Evolutionary conservation across 257 asterid species (phyloP).

Genomic region (Rehmannia glutinosa): DNA sequence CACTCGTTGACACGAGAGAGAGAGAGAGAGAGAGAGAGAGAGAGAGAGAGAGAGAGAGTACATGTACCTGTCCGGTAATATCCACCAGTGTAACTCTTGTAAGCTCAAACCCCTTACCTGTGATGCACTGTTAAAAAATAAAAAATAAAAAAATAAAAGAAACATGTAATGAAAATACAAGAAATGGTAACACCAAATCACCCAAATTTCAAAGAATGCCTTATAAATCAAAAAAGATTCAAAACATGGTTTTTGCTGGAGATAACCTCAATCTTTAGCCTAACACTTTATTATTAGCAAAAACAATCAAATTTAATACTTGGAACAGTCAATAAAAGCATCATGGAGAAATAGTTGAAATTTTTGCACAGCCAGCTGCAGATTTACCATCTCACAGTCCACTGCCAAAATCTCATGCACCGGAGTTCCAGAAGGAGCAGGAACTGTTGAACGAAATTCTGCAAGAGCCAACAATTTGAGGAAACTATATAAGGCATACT

Average conservation of each 20-base stretch:
- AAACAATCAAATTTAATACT: not conserved
- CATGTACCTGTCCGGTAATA: conserved; percentile 63
- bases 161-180: not conserved
- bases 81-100: conserved; percentile 86
- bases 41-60: conserved; percentile 4
- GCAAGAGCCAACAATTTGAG: conserved; percentile 27
- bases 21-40: conserved; percentile 2
- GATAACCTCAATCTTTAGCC: conserved; percentile 1
- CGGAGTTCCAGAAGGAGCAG: conserved; percentile 74
- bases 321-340: not conserved
- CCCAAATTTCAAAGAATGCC: not conserved
- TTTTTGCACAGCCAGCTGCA: not conserved
- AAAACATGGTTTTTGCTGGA: not conserved
- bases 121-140: conserved; percentile 64
- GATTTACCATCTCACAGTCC: conserved; percentile 95
- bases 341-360: conserved; percentile 3
- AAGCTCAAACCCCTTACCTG: conserved; percentile 84
- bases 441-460: conserved; percentile 70
- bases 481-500: not conserved
- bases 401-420: conserved; percentile 71
- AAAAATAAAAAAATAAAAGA: not conserved
- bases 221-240: not conserved
- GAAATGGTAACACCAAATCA: not conserved
- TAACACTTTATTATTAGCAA: not conserved
- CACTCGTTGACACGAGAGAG: not conserved